Base-by-base conservation (phyloP, 495 filamentous ascomycete genomes). In the Penicillium argentinense region DNA sequence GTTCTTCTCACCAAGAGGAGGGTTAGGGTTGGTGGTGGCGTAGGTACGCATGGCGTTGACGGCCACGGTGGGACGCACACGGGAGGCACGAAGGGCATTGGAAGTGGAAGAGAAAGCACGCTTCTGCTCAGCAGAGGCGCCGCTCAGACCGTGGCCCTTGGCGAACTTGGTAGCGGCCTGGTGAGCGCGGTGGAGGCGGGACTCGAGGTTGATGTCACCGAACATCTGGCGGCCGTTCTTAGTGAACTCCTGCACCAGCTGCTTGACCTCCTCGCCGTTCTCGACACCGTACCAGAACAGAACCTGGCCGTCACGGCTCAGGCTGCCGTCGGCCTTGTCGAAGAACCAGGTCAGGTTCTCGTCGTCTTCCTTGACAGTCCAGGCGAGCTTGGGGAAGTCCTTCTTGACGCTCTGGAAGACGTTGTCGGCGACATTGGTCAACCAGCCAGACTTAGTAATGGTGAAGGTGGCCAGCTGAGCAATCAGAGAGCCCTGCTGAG, bases 311-410 rank as follows among this genome's bases (percentile, higher is more conserved):
- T 88, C 81, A 24, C 83, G 80, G 34, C 86, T 87, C 47, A 97
- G 74, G 67, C 88, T 95, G 37, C 95, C 95, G 49, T 96, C 89
- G 7, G 93, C 87, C 76, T 96, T 96, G 71, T 96, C 92, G 52
- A 95, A 96, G 75, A 97, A 97, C 93, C 93, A 98, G 21, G 88
- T 90, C 57, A 98, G 76, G 65, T 97, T 97, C 78, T 97, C 95
- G 52, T 98, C 93, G 49, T 93, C 88, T 56, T 90, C 86, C 72
- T 89, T 91, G 30, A 97, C 93, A n/a, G 90, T 96, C 92, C 93
- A 98, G 25, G 91, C 84, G 42, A 97, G 80, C 71, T 85, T 91
- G 49, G 88, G 83, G 63, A 89, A 88, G 58, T 97, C 91, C 69
- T 92, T 95, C 74, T 91, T 89, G 60, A 98, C 86, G 42, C 86